Evolutionary conservation across 2,329 filamentous ascomycete species (phyloP), one percentile per base, ranked within the genome.

Genomic region (Thermochaetoides dissita): DNA sequence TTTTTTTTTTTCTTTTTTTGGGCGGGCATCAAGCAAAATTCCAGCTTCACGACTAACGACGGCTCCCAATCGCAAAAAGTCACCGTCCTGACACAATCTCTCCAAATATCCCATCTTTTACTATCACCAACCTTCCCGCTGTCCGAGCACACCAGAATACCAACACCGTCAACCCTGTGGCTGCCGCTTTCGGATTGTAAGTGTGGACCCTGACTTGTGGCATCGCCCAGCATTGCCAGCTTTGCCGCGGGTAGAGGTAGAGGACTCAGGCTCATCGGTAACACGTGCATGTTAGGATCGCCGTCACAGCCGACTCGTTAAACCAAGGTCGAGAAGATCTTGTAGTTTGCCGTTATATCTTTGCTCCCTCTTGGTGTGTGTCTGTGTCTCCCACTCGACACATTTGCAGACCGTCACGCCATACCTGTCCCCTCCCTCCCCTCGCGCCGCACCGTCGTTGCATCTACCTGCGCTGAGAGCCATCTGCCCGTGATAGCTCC

Each of bases 241-340:
- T 44, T 47, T 45, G 42, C 48, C 48, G 48, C 48, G 48, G 48
- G 46, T 47, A 46, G 33, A 36, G 31, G 33, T 38, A 37, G 40
- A 41, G 37, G 34, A 41, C 39, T 41, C 39, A 35, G 11, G 30
- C 41, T n/a, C 41, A 41, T 48, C 48, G 46, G 45, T 52, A 46
- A 49, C 50, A 52, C 46, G 46, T 52, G 50, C 48, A 44, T 43
- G 36, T 41, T 24, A 44, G 40, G 39, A n/a, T 31, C 24, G 24
- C 30, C 41, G 9, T 17, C 34, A 35, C 11, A 34, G 28, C 42
- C 41, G 32, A 42, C 33, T 37, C 31, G 36, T n/a, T n/a, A n/a
- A n/a, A n/a, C n/a, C n/a, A n/a, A n/a, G n/a, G n/a, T 40, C 35
- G 38, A 31, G 8, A 36, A 30, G 36, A 10, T 36, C 28, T 34